Conservation (phyloP, 2,329 filamentous ascomycete species). For the Colletotrichum liaoningense region DNA sequence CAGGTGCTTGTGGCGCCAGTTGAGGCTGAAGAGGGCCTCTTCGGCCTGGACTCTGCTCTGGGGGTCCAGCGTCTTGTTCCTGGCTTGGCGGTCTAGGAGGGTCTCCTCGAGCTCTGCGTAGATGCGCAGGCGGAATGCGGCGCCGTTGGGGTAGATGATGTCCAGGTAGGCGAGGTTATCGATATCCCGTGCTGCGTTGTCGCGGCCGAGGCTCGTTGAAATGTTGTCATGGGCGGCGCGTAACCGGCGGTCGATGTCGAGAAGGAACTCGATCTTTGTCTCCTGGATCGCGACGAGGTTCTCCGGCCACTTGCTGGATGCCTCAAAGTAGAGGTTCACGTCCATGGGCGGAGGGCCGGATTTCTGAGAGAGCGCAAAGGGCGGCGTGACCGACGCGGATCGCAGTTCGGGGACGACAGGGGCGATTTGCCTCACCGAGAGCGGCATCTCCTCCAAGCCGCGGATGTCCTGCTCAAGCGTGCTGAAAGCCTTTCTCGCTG, state of each 20-base stretch:
- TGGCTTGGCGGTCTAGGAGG: constrained; percentile 81
- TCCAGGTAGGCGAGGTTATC: constrained; percentile 88
- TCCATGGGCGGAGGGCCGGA: constrained; percentile 71
- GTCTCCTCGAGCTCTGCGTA: constrained; percentile 89
- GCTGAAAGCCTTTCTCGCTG: constrained; percentile 76
- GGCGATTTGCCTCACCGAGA: constrained; percentile 86
- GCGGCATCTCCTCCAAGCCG: constrained; percentile 82
- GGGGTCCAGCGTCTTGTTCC: constrained; percentile 76
- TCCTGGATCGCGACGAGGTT: constrained; percentile 91
- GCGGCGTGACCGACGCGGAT: constrained; percentile 73
- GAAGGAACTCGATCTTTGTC: constrained; percentile 90
- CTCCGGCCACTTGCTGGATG: constrained; percentile 93
- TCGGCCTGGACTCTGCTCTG: constrained; percentile 76
- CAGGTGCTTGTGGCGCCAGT: constrained; percentile 76
- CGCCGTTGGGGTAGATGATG: constrained; percentile 77
- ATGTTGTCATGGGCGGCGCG: constrained; percentile 69
- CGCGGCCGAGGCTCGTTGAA: constrained; percentile 80
- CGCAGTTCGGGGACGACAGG: constrained; percentile 79
- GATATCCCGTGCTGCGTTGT: constrained; percentile 76
- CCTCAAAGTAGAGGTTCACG: constrained; percentile 90
- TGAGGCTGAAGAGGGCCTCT: constrained; percentile 76
- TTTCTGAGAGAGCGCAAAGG: constrained; percentile 58
- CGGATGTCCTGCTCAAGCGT: constrained; percentile 82
- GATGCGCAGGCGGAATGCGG: constrained; percentile 86
- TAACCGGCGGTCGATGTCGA: constrained; percentile 80